Percentiles rank a stretch among this genome's conserved stretches.
phyloP scores from a whole-genome alignment of 2,329 filamentous ascomycete species.

The Sporothrix dimorphospora region DNA sequence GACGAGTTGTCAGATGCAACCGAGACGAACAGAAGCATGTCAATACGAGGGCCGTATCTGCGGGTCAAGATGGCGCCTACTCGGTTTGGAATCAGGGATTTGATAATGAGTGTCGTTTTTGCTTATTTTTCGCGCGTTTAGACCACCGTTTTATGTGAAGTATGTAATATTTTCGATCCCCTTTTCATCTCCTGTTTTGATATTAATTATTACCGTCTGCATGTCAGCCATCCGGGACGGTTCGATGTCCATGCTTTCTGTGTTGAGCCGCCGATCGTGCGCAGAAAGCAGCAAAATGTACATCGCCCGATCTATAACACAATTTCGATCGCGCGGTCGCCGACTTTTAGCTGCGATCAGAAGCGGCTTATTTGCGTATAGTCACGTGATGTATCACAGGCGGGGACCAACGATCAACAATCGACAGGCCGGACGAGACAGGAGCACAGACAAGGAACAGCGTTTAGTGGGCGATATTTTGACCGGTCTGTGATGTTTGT shows the following conservation, averaged over 20 bases:
- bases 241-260: neutral
- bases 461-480: neutral
- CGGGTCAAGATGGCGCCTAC: neutral
- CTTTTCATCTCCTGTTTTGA: neutral
- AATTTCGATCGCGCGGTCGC: conserved; percentile 8
- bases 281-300: neutral
- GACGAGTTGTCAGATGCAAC: neutral
- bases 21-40: too few relatives aligned
- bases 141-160: neutral
- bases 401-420: neutral
- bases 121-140: neutral
- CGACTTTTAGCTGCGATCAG: conserved; percentile 9
- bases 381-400: neutral
- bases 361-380: neutral
- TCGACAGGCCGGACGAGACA: neutral
- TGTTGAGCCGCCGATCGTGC: conserved; percentile 1
- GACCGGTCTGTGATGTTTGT: neutral
- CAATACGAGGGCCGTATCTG: neutral
- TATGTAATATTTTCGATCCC: neutral
- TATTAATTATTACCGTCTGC: neutral
- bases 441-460: too few relatives aligned
- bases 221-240: neutral
- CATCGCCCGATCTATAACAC: conserved; percentile 16
- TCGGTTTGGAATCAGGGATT: neutral
- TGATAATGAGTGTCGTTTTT: neutral